Evolutionary conservation across 1,284 basidiomycete genomes (phyloP), one percentile per base, ranked within the genome.

Genomic region (Trichosporon sp.): DNA sequence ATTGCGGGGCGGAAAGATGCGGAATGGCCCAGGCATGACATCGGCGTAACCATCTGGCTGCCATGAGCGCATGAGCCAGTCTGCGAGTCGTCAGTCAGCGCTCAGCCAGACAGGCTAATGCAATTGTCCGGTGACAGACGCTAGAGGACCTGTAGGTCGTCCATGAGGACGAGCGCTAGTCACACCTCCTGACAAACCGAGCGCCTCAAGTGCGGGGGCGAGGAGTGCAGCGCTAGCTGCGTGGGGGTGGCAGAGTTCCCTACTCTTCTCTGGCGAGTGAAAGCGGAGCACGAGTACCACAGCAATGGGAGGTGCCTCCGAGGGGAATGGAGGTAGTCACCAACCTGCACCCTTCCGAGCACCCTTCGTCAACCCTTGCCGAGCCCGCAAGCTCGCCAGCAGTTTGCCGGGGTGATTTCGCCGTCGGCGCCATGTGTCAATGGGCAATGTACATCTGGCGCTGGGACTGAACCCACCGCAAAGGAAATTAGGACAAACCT

Each of bases 351-450:
- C 35, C 43, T 26, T 26, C 26, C 26, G 26, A 26, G 26, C 26
- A 26, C 26, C 16, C 43, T n/a, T 16, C 19, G 19, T 26, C 19
- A n/a, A 46, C 51, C 38, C 38, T 40, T 40, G 38, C 10, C 38
- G 10, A 40, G 11, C 38, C 11, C 11, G 8, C 12, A 10, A 40
- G 38, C 10, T 2, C 2, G 12, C 12, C 8, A 40, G 38, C 38
- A 11, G 37, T 54, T 21, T 54, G 51, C 51, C 51, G 51, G 51
- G 21, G 3, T 19, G 19, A 54, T 54, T 54, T 54, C 19, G 19
- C 51, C 51, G 51, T 54, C 51, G 51, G 51, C 51, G 51, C 51
- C 51, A 54, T 54, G 51, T 54, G 51, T 19, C n/a, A 12, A n/a
- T 46, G 43, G 43, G 12, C 16, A 10, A 7, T 38, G 37, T 10